phyloP scores from a whole-genome alignment of 768 basidiomycete species.

The Cytidiella melzeri region DNA sequence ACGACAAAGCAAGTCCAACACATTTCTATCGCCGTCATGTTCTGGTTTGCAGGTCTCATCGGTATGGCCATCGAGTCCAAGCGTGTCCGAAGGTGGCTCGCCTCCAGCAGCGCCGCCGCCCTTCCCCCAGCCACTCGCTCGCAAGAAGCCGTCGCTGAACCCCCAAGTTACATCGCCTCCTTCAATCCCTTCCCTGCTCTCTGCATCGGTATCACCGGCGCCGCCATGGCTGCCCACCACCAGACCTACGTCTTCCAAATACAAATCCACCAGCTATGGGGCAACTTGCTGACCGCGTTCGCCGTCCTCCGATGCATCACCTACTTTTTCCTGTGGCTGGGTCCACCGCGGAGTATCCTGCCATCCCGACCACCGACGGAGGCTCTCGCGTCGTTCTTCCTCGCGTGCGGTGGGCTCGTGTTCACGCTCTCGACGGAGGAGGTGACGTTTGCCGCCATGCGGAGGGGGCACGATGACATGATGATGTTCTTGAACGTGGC shows the following conservation, averaged over 20 bases:
- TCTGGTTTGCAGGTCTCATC: conserved; percentile 87
- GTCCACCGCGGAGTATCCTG: conserved; percentile 74
- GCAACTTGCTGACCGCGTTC: conserved; percentile 74
- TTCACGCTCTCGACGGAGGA: conserved; percentile 93
- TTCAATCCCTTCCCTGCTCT: conserved; percentile 94
- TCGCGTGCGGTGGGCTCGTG: conserved; percentile 81
- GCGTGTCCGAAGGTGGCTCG: conserved; percentile 66
- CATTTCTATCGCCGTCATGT: conserved; percentile 93
- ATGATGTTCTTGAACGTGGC: conserved; percentile 88
- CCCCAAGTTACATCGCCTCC: conserved; percentile 65
- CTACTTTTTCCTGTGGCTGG: conserved; percentile 92
- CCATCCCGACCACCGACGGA: conserved; percentile 94
- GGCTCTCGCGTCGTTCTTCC: conserved; percentile 79
- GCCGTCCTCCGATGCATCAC: conserved; percentile 79
- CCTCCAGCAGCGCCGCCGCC: conserved; percentile 42
- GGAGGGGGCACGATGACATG: conserved; percentile 76
- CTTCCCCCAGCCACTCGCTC: conserved; percentile 15
- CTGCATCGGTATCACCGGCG: conserved; percentile 89
- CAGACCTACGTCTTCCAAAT: conserved; percentile 94
- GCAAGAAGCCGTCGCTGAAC: conserved; percentile 51
- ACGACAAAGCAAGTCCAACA: conserved; percentile 92
- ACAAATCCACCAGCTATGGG: conserved; percentile 89
- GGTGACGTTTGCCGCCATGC: conserved; percentile 85
- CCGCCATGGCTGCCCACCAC: conserved; percentile 88
- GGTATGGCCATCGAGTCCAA: conserved; percentile 89